Evolutionary conservation across 257 asterid species (phyloP).

Genomic region (Nicotiana otophora): DNA sequence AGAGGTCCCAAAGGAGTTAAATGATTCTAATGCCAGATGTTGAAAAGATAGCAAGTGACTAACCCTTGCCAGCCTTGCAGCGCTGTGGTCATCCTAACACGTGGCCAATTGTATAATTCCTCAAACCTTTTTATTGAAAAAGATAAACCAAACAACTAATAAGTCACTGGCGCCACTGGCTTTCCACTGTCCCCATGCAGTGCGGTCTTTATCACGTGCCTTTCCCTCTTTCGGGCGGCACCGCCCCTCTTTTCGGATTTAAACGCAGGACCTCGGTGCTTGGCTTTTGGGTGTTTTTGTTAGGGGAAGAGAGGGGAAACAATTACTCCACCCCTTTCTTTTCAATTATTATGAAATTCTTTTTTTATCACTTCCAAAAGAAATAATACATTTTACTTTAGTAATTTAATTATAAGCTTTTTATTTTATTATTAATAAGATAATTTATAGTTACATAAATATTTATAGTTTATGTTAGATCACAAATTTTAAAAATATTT

Average conservation of each 20-base stretch:
- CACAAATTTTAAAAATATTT: too few species aligned
- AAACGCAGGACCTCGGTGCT: too few species aligned
- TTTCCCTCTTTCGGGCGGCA: constrained; percentile 47
- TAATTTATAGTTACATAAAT: too few species aligned
- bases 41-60: not conserved
- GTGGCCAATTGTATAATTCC: not conserved
- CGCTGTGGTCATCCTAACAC: not conserved
- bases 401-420: too few species aligned
- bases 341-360: too few species aligned
- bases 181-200: constrained; percentile 17
- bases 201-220: constrained; percentile 52
- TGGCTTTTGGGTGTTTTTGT: too few species aligned
- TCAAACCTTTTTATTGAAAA: not conserved
- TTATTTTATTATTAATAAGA: too few species aligned
- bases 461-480: too few species aligned
- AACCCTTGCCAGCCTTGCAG: not conserved
- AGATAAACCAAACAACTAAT: not conserved
- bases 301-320: too few species aligned
- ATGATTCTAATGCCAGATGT: constrained; percentile 46
- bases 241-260: constrained; percentile 32
- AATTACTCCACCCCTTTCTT: too few species aligned
- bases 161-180: constrained; percentile 17
- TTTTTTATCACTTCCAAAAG: too few species aligned
- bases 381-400: too few species aligned
- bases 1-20: constrained; percentile 5